Conservation (phyloP, 2,329 filamentous ascomycete genomes). For the Endoconidiophora laricicola region DNA sequence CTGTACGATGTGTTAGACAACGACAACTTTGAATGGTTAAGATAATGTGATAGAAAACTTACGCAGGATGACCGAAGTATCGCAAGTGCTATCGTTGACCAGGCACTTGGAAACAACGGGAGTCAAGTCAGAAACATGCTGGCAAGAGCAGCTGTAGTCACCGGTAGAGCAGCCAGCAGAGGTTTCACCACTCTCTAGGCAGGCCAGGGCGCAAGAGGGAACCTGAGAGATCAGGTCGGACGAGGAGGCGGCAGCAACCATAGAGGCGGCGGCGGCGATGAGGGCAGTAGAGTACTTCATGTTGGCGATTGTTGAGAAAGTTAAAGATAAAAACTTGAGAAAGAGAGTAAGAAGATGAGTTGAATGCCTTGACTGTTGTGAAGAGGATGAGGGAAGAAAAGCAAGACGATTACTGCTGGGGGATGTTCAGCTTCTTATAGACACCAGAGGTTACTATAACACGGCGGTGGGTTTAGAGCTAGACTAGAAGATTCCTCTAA, state of each 20-base stretch:
- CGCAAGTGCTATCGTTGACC: conserved; percentile 17
- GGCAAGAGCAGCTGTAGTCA: conserved; percentile 12
- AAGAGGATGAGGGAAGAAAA: no score
- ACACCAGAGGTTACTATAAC: no score
- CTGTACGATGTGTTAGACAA: conserved; percentile 14
- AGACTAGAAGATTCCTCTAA: no score
- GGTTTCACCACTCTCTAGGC: conserved; percentile 9
- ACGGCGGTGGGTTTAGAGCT: no score
- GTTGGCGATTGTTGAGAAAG: conserved; percentile 1
- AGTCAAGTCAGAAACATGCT: conserved; percentile 6
- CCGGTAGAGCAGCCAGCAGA: conserved; percentile 5
- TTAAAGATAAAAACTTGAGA: background rate
- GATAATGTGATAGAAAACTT: conserved; percentile 13
- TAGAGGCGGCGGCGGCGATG: conserved; percentile 5
- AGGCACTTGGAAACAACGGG: conserved; percentile 9
- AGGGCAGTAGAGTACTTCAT: conserved; percentile 11
- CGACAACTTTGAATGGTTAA: background rate
- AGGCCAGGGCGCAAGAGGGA: conserved; percentile 12
- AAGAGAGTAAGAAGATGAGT: background rate
- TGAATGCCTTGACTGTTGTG: background rate
- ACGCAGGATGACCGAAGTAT: conserved; percentile 22
- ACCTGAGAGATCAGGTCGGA: conserved; percentile 11
- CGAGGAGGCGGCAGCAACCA: conserved; percentile 8
- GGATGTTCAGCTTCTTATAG: no score
- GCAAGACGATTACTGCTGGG: no score